Conservation (phyloP, 306 rosid genomes). For the Arachis hypogaea region DNA sequence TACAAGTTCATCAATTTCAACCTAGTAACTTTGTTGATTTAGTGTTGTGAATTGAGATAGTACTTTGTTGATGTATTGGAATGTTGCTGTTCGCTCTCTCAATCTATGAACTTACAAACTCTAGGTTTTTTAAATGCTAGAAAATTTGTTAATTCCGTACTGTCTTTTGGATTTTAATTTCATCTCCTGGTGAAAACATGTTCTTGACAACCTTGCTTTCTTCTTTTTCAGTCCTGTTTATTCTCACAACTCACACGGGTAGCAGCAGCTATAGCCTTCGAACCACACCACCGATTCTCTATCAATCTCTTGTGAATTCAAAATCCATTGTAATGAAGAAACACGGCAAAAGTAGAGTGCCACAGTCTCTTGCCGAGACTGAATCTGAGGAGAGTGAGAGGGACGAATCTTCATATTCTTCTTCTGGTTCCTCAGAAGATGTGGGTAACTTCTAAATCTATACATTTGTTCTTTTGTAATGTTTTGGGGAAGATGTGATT, state of each 20-base stretch:
- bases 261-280: not conserved
- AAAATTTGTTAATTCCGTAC: too few species aligned
- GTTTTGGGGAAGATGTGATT: not conserved
- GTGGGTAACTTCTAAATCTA: slow-evolving; percentile 33
- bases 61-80: too few species aligned
- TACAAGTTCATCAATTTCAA: too few species aligned
- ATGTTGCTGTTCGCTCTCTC: too few species aligned
- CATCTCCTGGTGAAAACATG: too few species aligned
- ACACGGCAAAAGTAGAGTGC: not conserved
- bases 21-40: too few species aligned
- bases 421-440: slow-evolving; percentile 47
- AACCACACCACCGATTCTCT: not conserved
- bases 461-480: not conserved
- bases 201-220: too few species aligned
- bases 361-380: slow-evolving; percentile 29
- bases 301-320: not conserved
- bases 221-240: not conserved
- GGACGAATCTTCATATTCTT: slow-evolving; percentile 33
- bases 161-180: too few species aligned
- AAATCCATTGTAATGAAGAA: slow-evolving; percentile 37
- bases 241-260: not conserved
- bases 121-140: too few species aligned
- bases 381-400: slow-evolving; percentile 41
- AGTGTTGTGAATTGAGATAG: too few species aligned
- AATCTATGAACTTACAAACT: too few species aligned